phyloP scores from a whole-genome alignment of 2,329 filamentous ascomycete genomes.

The Fusarium nisikadoi region DNA sequence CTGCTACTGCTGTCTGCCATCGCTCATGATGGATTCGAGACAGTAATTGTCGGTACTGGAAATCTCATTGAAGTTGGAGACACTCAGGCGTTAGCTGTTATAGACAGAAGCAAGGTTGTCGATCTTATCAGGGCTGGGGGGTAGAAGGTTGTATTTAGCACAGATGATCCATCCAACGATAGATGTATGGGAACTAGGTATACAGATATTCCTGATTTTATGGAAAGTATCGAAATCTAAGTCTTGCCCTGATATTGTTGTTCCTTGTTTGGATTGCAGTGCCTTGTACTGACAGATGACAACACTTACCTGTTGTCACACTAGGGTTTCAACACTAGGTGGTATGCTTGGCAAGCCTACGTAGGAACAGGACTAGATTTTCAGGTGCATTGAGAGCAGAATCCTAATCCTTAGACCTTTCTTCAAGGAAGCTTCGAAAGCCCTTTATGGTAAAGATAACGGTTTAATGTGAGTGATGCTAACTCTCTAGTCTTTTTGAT shows the following conservation, averaged over 20 bases:
- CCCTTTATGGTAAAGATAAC: too few relatives aligned
- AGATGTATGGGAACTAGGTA: background rate
- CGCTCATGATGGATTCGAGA: constrained; percentile 60
- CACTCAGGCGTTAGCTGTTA: constrained; percentile 32
- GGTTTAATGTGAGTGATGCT: background rate
- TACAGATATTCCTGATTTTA: background rate
- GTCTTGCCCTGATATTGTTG: background rate
- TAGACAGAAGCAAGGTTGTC: constrained; percentile 42
- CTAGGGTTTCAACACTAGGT: too few relatives aligned
- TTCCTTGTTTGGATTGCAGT: background rate
- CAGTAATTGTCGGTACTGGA: constrained; percentile 59
- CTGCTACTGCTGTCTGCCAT: constrained; percentile 62
- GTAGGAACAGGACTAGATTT: too few relatives aligned
- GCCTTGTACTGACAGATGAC: too few relatives aligned
- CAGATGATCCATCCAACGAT: background rate
- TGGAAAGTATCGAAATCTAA: background rate
- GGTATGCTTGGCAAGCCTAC: too few relatives aligned
- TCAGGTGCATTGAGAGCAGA: too few relatives aligned
- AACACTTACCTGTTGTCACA: too few relatives aligned
- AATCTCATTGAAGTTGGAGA: constrained; percentile 53
- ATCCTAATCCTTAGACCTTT: too few relatives aligned
- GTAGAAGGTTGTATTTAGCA: background rate
- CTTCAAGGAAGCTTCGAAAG: too few relatives aligned
- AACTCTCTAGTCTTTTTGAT: background rate
- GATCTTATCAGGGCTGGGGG: constrained; percentile 30